phyloP scores from a whole-genome alignment of 352 stramenopile species.

The Pythium myriotylum region DNA sequence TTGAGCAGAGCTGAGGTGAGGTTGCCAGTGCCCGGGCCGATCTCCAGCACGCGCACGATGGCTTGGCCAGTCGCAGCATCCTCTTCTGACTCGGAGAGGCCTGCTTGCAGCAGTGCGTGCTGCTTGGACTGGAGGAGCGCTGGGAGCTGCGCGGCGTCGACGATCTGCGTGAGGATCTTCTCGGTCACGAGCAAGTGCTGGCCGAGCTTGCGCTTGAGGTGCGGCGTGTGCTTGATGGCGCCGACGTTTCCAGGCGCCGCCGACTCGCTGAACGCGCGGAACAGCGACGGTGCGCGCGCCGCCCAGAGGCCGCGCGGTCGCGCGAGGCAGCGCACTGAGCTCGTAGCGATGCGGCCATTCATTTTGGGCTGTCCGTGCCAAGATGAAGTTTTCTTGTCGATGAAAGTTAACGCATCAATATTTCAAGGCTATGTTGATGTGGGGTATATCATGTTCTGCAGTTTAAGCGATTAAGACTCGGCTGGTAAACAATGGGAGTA shows the following conservation, averaged over 20 bases:
- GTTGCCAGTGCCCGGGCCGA: constrained; percentile 85
- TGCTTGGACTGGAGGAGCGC: constrained; percentile 23
- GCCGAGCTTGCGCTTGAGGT: constrained; percentile 82
- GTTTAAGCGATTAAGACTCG: no score
- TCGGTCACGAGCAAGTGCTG: constrained; percentile 81
- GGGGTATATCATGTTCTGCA: no score
- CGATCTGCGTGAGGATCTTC: constrained; percentile 62
- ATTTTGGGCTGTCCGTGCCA: no score
- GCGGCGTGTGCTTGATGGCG: constrained; percentile 54
- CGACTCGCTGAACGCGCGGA: constrained; percentile 6
- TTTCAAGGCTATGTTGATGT: no score
- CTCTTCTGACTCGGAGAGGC: not conserved
- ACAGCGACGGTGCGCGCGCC: not conserved
- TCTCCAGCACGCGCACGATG: constrained; percentile 72
- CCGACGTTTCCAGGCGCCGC: constrained; percentile 37
- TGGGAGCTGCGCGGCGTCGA: constrained; percentile 57
- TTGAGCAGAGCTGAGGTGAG: constrained; percentile 78
- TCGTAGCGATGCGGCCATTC: constrained; percentile 7
- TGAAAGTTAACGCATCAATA: no score
- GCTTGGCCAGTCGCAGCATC: not conserved
- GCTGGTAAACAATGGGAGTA: no score
- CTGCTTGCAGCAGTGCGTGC: not conserved
- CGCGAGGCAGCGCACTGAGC: not conserved
- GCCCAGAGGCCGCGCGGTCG: not conserved
- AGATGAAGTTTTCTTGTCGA: no score